Evolutionary conservation across 352 stramenopile genomes (phyloP).

Genomic region (Phytophthora syringae): DNA sequence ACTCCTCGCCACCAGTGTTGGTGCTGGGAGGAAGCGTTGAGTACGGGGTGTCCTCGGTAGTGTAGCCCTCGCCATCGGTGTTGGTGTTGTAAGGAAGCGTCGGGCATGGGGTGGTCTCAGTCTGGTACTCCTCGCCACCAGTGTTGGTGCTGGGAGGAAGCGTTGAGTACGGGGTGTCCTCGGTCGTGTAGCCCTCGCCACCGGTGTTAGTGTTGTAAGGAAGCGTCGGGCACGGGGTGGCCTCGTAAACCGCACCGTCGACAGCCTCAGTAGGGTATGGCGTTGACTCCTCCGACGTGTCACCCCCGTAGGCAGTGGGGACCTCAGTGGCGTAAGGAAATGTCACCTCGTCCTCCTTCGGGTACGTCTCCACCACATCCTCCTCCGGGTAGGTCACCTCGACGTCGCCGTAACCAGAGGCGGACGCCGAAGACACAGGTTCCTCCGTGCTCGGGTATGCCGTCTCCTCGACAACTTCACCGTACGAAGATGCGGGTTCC

Average conservation of each 20-base stretch:
- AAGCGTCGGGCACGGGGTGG: constrained; percentile 8
- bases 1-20: not conserved
- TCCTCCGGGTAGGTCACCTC: constrained; percentile 29
- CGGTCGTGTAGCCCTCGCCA: not conserved
- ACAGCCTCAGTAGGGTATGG: constrained; percentile 11
- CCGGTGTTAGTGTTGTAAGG: constrained; percentile 11
- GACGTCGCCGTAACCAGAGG: constrained; percentile 5
- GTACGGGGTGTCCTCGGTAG: constrained; percentile 13
- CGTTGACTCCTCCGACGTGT: constrained; percentile 4
- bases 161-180: constrained; percentile 18
- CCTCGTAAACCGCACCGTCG: not conserved
- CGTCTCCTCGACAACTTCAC: not conserved
- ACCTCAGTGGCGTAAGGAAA: constrained; percentile 16
- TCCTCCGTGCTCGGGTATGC: not conserved
- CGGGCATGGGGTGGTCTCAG: constrained; percentile 17
- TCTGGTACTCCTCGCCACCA: not conserved
- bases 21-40: constrained; percentile 5
- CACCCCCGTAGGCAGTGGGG: not conserved
- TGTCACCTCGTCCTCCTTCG: constrained; percentile 24
- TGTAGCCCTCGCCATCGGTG: not conserved
- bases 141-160: not conserved
- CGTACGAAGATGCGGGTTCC: constrained; percentile 8
- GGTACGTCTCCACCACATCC: constrained; percentile 11
- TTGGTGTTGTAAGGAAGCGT: constrained; percentile 7
- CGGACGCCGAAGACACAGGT: constrained; percentile 3